Evolutionary conservation across 1,139 yeast species (phyloP), one percentile per base, ranked within the genome.

Genomic region (Kurtzmaniella quercitrusa): DNA sequence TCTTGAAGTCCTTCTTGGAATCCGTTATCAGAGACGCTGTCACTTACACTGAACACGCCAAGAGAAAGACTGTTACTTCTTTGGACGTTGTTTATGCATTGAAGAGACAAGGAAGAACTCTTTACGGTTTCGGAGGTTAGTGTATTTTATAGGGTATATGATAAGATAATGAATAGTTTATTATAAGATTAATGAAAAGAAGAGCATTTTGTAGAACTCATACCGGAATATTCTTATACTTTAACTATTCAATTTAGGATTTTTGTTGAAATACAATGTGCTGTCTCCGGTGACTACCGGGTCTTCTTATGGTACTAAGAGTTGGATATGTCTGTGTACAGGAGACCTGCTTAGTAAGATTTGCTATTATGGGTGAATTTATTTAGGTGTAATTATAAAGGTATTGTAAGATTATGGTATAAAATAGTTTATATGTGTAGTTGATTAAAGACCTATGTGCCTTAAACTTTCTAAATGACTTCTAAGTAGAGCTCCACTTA

Each of bases 31-130:
- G 97, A 79, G 98, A 93, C 65, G 98, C 98, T 61, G 97, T 93
- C 62, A 89, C 97, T 62, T 93, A 93, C 80, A 93, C 98, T 60
- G 98, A 93, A 78, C 98, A 93, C 83, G 98, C 98, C 65, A 93
- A 93, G 94, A 89, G 98, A 84, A 93, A 93, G 89, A 93, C 98
- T 56, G 98, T 93, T 61, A 93, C 98, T 59, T 89, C 98, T 52
- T 82, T 93, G 66, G 98, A 93, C 71, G 98, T 93, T 57, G 98
- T 93, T 63, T 93, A 93, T 73, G 98, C 98, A 61, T 86, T 93
- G 77, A 93, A 93, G 94, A 89, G 98, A 85, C 98, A 93, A 80
- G 98, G 98, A 71, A 88, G 98, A 80, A 93, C 98, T 78, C 86
- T 93, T 76, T 93, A 93, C 73, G 98, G 98, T 88, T 93, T 93